Conservation (phyloP, 495 filamentous ascomycete genomes). For the Talaromyces wortmannii region DNA sequence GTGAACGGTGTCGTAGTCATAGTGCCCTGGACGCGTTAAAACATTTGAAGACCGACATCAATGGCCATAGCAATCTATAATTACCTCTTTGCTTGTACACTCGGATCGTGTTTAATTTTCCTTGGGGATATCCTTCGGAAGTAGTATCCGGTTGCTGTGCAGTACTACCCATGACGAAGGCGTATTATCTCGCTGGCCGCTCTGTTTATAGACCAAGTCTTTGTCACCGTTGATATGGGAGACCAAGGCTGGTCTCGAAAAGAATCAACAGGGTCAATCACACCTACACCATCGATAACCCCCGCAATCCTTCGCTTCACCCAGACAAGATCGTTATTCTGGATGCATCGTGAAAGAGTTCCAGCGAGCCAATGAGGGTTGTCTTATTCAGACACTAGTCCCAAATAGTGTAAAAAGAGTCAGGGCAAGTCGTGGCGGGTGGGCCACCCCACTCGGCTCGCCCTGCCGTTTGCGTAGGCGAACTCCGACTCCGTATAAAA, state of each 20-base stretch:
- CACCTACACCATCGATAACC: too few species aligned
- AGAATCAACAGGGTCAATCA: too few species aligned
- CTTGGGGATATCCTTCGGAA: not conserved
- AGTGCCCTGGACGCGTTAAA: not conserved
- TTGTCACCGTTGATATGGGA: too few species aligned
- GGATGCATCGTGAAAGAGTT: too few species aligned
- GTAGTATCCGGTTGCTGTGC: not conserved
- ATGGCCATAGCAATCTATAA: too few species aligned
- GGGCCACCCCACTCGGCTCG: not conserved
- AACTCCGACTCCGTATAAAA: too few species aligned
- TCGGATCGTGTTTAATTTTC: not conserved
- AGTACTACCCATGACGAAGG: not conserved
- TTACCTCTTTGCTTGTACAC: not conserved
- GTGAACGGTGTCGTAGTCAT: constrained; percentile 1
- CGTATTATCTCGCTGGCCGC: not conserved
- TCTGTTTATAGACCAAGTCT: not conserved
- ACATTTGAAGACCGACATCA: not conserved
- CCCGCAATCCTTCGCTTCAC: too few species aligned
- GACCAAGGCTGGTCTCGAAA: too few species aligned
- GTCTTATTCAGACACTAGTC: too few species aligned
- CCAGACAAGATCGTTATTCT: too few species aligned
- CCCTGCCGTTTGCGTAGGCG: not conserved
- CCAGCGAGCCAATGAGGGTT: too few species aligned
- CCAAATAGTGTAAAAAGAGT: too few species aligned
- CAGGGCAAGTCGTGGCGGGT: not conserved